Evolutionary conservation across 2,329 filamentous ascomycete species (phyloP), one percentile per base, ranked within the genome.

Genomic region (Penicillium sp.): DNA sequence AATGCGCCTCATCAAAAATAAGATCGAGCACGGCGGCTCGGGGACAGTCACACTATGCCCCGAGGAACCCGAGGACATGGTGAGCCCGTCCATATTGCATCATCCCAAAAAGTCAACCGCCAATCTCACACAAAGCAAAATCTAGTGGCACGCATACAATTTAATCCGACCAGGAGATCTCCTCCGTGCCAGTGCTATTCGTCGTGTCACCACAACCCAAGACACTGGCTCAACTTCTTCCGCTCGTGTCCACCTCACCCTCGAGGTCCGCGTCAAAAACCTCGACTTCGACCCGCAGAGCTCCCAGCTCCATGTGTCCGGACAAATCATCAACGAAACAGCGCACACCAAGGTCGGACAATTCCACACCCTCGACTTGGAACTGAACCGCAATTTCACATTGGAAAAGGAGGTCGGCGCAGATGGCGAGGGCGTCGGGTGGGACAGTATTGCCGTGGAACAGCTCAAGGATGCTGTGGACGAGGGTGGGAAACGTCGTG

Each of bases 381-480:
- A 96, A 67, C 77, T 95, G 50, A 84, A 93, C 62, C 81, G 91
- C 37, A 85, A 90, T 44, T 97, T 97, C 62, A 92, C 88, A 6
- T 69, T 98, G 6, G 87, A 90, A 73, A 97, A 97, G 72, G 80
- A 81, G 33, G 75, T 82, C 7, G 85, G 73, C 25, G 52, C 68
- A 3, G 63, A 67, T 42, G 67, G 67, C 23, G 67, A 69, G 47
- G 69, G 70, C 33, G 73, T 66, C 32, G 81, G 90, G 37, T 98
- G 93, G 93, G 93, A 98, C 70, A 91, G 87, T 58, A 84, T 98
- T 9, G 88, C 91, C 3, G 75, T 86, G 42, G 84, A 88, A 51
- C 86, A 88, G 40, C 79, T 98, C 9, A 78, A 81, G 49, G 89
- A 95, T 67, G 86, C 90, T 0, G 79, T 92, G 12, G 84, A 88